Percentiles rank a stretch among this genome's conserved stretches.
Conservation (phyloP, 2,329 filamentous ascomycete genomes). For the Cercospora sp. region DNA sequence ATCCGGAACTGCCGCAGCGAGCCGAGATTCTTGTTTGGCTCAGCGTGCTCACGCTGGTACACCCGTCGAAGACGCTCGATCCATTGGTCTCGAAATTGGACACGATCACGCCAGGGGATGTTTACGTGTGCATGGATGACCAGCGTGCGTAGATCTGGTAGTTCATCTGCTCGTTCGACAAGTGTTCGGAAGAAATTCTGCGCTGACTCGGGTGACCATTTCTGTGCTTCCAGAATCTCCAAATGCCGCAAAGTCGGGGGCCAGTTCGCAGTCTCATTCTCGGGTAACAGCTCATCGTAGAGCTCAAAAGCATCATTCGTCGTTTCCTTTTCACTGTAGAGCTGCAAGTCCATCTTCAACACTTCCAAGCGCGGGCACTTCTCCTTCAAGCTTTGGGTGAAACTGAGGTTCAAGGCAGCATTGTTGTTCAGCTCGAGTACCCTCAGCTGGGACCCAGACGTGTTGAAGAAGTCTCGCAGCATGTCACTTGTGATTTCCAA, state of each 20-base stretch:
- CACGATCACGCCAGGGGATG: conserved; percentile 76
- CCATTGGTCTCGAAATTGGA: conserved; percentile 77
- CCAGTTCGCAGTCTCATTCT: conserved; percentile 72
- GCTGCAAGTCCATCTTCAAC: conserved; percentile 75
- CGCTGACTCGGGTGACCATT: conserved; percentile 68
- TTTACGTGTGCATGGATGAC: conserved; percentile 76
- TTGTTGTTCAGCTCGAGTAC: conserved; percentile 75
- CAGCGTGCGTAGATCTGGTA: conserved; percentile 69
- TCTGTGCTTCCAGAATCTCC: conserved; percentile 74
- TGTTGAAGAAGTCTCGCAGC: conserved; percentile 64
- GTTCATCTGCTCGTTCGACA: conserved; percentile 64
- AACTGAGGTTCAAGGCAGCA: conserved; percentile 72
- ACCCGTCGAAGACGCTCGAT: conserved; percentile 66
- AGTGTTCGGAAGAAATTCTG: conserved; percentile 78
- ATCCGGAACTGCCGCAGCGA: conserved; percentile 47
- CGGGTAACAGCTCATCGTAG: conserved; percentile 66
- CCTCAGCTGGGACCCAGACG: conserved; percentile 66
- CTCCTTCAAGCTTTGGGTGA: conserved; percentile 64
- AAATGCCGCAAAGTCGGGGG: conserved; percentile 69
- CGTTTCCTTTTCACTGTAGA: conserved; percentile 68
- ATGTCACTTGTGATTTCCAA: conserved; percentile 69
- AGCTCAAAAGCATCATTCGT: conserved; percentile 72
- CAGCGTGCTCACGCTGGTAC: conserved; percentile 56
- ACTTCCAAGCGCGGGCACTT: conserved; percentile 70
- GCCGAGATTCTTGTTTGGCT: conserved; percentile 48